These are phyloP conservation scores for Komagataella mondaviorum DNA, from an alignment of 805 yeast species.

Conservation along the genomic window DNA sequence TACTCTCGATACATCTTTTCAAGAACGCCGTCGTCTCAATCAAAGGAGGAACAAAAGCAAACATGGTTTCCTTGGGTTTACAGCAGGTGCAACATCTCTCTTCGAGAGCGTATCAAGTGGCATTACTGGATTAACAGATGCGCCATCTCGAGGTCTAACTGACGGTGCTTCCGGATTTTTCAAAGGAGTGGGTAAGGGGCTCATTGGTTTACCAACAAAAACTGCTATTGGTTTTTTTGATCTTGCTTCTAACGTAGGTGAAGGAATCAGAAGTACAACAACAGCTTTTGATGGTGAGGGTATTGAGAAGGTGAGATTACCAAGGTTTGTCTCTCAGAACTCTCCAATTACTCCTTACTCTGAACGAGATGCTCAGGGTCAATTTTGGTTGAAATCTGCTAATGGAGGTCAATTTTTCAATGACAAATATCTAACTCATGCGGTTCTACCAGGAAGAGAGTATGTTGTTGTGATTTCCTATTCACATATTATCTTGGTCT, in stretches of 20 bases:
- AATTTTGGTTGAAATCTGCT: constrained; percentile 74
- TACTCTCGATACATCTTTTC: constrained; percentile 77
- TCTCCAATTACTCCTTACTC: constrained; percentile 64
- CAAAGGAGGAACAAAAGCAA: constrained; percentile 69
- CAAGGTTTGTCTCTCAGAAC: constrained; percentile 62
- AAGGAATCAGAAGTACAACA: constrained; percentile 87
- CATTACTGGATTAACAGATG: constrained; percentile 75
- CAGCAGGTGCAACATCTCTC: constrained; percentile 80
- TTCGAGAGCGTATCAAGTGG: constrained; percentile 84
- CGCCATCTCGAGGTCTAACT: constrained; percentile 77
- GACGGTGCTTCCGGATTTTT: constrained; percentile 90
- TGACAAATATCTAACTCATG: constrained; percentile 78
- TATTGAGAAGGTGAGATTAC: constrained; percentile 68
- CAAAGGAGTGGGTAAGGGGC: constrained; percentile 86
- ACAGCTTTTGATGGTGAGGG: constrained; percentile 76
- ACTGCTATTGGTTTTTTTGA: constrained; percentile 93
- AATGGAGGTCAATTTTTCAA: constrained; percentile 66
- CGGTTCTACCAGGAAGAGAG: constrained; percentile 70
- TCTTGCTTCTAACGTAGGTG: constrained; percentile 83
- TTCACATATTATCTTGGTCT: constrained; percentile 53
- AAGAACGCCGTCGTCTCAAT: constrained; percentile 63
- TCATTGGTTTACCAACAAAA: constrained; percentile 93
- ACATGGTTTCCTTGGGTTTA: constrained; percentile 75
- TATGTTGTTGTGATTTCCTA: constrained; percentile 65
- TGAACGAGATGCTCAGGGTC: constrained; percentile 85